A percentile compares a stretch with the other conserved stretches of the same genome.
These are phyloP conservation scores for Rhizopogon parksii DNA, from an alignment of 1,284 basidiomycete species.

Conservation along the genomic window DNA sequence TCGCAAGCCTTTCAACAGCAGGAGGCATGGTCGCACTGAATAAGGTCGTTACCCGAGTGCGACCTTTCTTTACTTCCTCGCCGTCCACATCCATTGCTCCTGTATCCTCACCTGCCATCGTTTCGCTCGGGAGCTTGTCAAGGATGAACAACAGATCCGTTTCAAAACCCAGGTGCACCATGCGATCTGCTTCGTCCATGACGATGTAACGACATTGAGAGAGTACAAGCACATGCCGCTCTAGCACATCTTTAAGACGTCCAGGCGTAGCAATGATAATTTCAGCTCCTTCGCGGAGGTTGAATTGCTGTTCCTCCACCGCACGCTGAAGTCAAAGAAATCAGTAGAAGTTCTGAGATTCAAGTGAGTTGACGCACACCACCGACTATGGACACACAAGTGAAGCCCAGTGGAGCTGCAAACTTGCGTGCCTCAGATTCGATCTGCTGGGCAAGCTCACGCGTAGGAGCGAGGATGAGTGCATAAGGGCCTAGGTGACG, in stretches of 20 bases:
- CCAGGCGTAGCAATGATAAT: conserved; percentile 99
- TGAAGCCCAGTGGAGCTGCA: conserved; percentile 80
- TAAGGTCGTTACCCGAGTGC: conserved; percentile 83
- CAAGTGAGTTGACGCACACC: conserved; percentile 52
- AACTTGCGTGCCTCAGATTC: conserved; percentile 91
- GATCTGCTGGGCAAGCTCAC: conserved; percentile 97
- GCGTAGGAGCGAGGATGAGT: conserved; percentile 91
- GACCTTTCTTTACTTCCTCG: conserved; percentile 45
- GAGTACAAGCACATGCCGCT: conserved; percentile 91
- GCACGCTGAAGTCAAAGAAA: conserved; percentile 46
- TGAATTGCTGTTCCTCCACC: conserved; percentile 96
- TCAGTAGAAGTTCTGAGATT: conserved; percentile 2
- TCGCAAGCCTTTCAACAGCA: conserved; percentile 87
- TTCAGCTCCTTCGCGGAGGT: conserved; percentile 91
- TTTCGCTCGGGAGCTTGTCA: conserved; percentile 82
- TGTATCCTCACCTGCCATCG: conserved; percentile 77
- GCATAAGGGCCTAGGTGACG: conserved; percentile 91
- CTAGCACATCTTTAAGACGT: conserved; percentile 94
- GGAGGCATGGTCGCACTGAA: conserved; percentile 99
- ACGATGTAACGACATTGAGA: conserved; percentile 97
- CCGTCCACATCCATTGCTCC: conserved; percentile 60
- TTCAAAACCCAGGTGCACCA: conserved; percentile 98
- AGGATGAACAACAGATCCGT: conserved; percentile 91
- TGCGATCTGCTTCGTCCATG: conserved; percentile 99
- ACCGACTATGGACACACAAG: conserved; percentile 95